phyloP scores from a whole-genome alignment of 108 stramenopile species.

The Parietichytrium sp. region DNA sequence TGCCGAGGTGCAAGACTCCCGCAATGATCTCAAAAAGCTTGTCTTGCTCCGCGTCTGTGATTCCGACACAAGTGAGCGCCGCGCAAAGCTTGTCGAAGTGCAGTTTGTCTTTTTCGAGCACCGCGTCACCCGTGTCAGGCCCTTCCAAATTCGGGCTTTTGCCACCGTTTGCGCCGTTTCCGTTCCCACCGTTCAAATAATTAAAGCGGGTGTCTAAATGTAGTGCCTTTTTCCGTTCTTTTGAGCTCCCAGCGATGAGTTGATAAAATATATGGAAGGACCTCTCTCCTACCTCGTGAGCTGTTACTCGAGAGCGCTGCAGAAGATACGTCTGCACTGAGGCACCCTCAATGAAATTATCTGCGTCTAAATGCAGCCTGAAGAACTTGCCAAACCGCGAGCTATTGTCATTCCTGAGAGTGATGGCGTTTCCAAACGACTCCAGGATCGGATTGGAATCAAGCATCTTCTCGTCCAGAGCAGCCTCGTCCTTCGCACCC shows the following conservation, averaged over 20 bases:
- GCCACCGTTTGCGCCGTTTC: too few species aligned
- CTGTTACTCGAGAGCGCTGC: constrained; percentile 63
- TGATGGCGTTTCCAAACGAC: constrained; percentile 51
- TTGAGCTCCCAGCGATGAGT: constrained; percentile 25
- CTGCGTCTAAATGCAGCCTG: constrained; percentile 11
- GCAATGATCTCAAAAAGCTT: constrained; percentile 74
- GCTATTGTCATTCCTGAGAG: constrained; percentile 49
- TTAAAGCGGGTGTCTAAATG: neutral
- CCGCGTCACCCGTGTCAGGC: too few species aligned
- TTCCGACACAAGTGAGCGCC: constrained; percentile 19
- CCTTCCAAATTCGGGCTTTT: too few species aligned
- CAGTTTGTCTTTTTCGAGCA: constrained; percentile 1
- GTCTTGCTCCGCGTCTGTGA: constrained; percentile 63
- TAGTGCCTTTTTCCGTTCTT: neutral
- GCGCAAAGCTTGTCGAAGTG: neutral
- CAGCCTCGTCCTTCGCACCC: neutral
- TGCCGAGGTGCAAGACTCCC: constrained; percentile 84
- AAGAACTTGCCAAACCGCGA: constrained; percentile 44
- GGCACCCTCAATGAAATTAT: neutral
- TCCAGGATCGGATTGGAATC: constrained; percentile 52
- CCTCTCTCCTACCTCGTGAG: constrained; percentile 55
- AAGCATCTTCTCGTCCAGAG: constrained; percentile 45
- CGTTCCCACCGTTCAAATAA: constrained; percentile 38
- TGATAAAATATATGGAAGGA: constrained; percentile 69
- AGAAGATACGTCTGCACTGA: constrained; percentile 53